Evolutionary conservation across 2,329 filamentous ascomycete species (phyloP).

Genomic region (Chaetomium olivaceum): DNA sequence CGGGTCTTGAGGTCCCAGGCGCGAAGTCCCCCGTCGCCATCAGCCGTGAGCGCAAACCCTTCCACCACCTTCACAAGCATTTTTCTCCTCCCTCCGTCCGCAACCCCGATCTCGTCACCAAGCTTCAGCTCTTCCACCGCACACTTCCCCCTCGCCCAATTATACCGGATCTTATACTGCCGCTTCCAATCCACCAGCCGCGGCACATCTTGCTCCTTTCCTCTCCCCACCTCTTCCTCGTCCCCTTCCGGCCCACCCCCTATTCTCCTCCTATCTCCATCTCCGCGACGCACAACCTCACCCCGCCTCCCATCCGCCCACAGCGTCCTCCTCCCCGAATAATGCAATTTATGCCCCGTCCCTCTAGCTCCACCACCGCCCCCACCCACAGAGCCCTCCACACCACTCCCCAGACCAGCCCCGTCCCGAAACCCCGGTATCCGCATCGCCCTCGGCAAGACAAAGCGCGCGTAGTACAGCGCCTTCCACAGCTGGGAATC

Average conservation of each 20-base stretch:
- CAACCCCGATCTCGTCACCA: conserved; percentile 28
- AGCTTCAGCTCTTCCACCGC: conserved; percentile 72
- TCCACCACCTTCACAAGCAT: conserved; percentile 78
- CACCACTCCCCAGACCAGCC: background rate
- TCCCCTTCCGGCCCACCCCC: conserved; percentile 10
- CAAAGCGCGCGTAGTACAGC: conserved; percentile 84
- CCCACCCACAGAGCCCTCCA: conserved; percentile 24
- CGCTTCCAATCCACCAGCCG: conserved; percentile 76
- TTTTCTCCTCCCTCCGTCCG: conserved; percentile 49
- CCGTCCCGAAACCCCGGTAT: conserved; percentile 64
- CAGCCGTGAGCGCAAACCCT: conserved; percentile 76
- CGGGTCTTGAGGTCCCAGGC: conserved; percentile 74
- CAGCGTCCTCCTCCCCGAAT: conserved; percentile 46
- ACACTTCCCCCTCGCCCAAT: conserved; percentile 84
- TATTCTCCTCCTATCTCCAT: conserved; percentile 32
- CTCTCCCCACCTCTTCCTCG: background rate
- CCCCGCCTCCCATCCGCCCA: conserved; percentile 50
- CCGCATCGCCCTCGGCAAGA: conserved; percentile 74
- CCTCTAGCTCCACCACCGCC: conserved; percentile 21
- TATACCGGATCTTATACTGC: conserved; percentile 84
- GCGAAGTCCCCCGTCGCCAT: conserved; percentile 67
- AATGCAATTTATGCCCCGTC: conserved; percentile 44
- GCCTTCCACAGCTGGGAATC: conserved; percentile 91
- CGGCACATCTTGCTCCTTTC: conserved; percentile 35
- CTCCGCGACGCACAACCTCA: conserved; percentile 38